These are phyloP conservation scores for Rhynchosporium graminicola DNA, from an alignment of 2,329 filamentous ascomycete genomes.

Conservation along the genomic window DNA sequence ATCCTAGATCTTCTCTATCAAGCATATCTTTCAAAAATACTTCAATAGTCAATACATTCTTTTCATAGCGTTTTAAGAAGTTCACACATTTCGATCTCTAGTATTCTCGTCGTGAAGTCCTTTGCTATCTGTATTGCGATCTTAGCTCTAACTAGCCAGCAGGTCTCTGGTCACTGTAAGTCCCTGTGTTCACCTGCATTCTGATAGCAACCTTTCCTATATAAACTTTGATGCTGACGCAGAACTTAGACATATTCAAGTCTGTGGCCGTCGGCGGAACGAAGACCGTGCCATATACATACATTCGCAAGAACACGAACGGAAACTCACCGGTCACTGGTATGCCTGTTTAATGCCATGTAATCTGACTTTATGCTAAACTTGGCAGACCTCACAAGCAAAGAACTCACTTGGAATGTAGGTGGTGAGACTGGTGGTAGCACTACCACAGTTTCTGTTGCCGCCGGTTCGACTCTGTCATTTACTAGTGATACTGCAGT, in stretches of 20 bases:
- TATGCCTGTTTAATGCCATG: neutral
- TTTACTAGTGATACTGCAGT: conserved; percentile 47
- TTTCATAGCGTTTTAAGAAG: neutral
- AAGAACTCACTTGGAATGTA: conserved; percentile 33
- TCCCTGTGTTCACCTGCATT: neutral
- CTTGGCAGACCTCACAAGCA: conserved; percentile 27
- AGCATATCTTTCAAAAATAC: neutral
- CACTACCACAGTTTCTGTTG: conserved; percentile 36
- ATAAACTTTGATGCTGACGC: neutral
- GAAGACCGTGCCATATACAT: conserved; percentile 46
- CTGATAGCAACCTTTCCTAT: too few species aligned
- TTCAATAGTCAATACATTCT: neutral
- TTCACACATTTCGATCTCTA: neutral
- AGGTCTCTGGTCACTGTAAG: conserved; percentile 31
- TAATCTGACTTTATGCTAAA: neutral
- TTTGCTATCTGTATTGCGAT: conserved; percentile 21
- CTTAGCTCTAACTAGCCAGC: conserved; percentile 27
- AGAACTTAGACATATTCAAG: conserved; percentile 33
- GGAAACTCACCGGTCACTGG: conserved; percentile 52
- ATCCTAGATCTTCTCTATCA: neutral
- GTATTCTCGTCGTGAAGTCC: conserved; percentile 29
- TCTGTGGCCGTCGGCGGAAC: conserved; percentile 25
- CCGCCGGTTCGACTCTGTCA: conserved; percentile 45
- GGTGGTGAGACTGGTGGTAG: conserved; percentile 33
- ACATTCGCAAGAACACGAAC: conserved; percentile 46